Percentiles rank a stretch among this genome's conserved stretches.
Evolutionary conservation across 768 basidiomycete species (phyloP).

Genomic region (Leucocoprinus sp.): DNA sequence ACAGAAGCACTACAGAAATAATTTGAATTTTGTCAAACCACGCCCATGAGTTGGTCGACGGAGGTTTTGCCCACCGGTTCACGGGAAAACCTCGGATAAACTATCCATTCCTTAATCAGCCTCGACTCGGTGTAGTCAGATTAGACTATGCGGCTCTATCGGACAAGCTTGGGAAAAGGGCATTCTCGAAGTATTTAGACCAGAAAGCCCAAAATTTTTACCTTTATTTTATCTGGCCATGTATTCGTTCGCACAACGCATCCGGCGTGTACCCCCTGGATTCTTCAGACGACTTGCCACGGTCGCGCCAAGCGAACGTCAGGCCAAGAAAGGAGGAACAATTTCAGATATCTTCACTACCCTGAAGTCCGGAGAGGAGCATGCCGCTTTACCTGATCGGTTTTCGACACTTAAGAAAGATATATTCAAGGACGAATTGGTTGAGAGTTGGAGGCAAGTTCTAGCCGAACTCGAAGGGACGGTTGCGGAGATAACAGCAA

Average conservation of each 20-base stretch:
- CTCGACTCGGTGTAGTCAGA: too few relatives aligned
- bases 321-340: constrained; percentile 29
- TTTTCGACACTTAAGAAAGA: constrained; percentile 52
- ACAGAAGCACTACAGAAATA: too few relatives aligned
- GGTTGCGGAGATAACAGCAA: constrained; percentile 35
- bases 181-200: not conserved
- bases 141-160: too few relatives aligned
- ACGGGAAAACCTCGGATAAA: not conserved
- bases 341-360: constrained; percentile 33
- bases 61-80: too few relatives aligned
- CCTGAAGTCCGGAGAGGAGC: constrained; percentile 24
- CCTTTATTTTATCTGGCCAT: not conserved
- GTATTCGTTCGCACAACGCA: not conserved
- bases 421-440: constrained; percentile 44
- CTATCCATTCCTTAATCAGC: too few relatives aligned
- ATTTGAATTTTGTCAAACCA: too few relatives aligned
- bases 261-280: not conserved
- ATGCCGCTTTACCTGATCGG: constrained; percentile 32
- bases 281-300: constrained; percentile 5
- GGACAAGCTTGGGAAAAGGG: not conserved
- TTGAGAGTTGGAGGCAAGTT: constrained; percentile 51
- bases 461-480: constrained; percentile 39
- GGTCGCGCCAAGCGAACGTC: constrained; percentile 12
- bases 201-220: not conserved
- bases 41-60: too few relatives aligned